Conservation (phyloP, 2,329 filamentous ascomycete genomes). For the Diplodia seriata region DNA sequence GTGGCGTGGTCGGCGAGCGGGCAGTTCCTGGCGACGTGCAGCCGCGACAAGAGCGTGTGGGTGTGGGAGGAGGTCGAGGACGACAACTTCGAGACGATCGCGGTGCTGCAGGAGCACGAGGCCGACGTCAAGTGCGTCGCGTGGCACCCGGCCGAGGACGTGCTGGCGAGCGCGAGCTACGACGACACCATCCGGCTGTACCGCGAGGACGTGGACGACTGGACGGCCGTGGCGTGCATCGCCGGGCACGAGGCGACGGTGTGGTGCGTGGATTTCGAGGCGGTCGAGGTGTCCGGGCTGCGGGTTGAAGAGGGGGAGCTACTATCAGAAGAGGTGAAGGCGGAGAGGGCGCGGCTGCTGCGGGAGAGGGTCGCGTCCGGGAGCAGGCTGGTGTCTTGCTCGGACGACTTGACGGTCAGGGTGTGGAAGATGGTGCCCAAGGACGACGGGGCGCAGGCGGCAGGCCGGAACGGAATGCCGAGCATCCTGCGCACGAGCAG, state of each 20-base stretch:
- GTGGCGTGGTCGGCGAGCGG: constrained; percentile 77
- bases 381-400: constrained; percentile 77
- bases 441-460: constrained; percentile 53
- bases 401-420: constrained; percentile 79
- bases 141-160: constrained; percentile 83
- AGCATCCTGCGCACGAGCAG: constrained; percentile 80
- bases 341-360: constrained; percentile 46
- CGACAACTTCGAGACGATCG: constrained; percentile 96
- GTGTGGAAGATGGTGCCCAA: constrained; percentile 75
- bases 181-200: constrained; percentile 90
- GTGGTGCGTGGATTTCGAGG: constrained; percentile 80
- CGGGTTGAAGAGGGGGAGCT: constrained; percentile 36
- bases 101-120: constrained; percentile 91
- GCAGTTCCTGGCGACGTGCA: constrained; percentile 85
- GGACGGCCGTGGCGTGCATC: constrained; percentile 85
- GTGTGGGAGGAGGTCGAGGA: constrained; percentile 97
- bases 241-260: constrained; percentile 85
- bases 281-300: constrained; percentile 44
- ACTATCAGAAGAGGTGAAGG: constrained; percentile 40
- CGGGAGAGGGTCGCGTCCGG: constrained; percentile 51
- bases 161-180: constrained; percentile 90
- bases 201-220: constrained; percentile 91
- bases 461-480: constrained; percentile 70
- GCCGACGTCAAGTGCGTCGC: constrained; percentile 93
- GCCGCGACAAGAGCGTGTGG: constrained; percentile 93